phyloP scores from a whole-genome alignment of 176 grass and related monocot genomes.

The Oryza glumipatula region DNA sequence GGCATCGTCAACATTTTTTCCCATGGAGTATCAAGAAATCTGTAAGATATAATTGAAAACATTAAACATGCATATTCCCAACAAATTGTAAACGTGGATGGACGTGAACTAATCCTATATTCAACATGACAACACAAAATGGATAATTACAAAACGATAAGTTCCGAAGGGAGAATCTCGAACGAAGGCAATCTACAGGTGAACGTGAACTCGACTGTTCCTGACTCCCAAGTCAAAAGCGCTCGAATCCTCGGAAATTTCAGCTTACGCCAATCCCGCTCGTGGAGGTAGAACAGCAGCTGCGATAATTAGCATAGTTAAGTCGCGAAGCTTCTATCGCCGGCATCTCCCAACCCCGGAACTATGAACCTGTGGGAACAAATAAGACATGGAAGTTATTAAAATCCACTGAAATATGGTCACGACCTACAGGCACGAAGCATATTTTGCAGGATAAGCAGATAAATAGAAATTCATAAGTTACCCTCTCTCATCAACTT shows the following conservation, averaged over 20 bases:
- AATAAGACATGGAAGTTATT: neutral
- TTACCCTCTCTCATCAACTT: conserved; percentile 96
- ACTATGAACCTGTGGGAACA: conserved; percentile 80
- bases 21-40: neutral
- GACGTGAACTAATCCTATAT: conserved; percentile 23
- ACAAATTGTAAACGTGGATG: neutral
- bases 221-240: neutral
- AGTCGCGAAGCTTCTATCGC: conserved; percentile 88
- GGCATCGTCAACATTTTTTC: neutral
- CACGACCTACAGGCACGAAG: neutral
- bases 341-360: conserved; percentile 93
- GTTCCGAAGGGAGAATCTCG: neutral
- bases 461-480: conserved; percentile 17
- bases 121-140: conserved; percentile 16
- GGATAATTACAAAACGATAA: conserved; percentile 34
- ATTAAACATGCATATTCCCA: neutral
- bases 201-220: neutral
- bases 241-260: conserved; percentile 9
- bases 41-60: neutral
- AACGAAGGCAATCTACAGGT: conserved; percentile 21
- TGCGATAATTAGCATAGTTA: conserved; percentile 37
- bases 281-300: neutral
- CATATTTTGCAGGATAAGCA: neutral
- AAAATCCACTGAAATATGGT: neutral
- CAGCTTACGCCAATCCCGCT: conserved; percentile 19